Evolutionary conservation across 2,329 filamentous ascomycete genomes (phyloP), one percentile per base, ranked within the genome.

Genomic region (Claviceps sorghi): DNA sequence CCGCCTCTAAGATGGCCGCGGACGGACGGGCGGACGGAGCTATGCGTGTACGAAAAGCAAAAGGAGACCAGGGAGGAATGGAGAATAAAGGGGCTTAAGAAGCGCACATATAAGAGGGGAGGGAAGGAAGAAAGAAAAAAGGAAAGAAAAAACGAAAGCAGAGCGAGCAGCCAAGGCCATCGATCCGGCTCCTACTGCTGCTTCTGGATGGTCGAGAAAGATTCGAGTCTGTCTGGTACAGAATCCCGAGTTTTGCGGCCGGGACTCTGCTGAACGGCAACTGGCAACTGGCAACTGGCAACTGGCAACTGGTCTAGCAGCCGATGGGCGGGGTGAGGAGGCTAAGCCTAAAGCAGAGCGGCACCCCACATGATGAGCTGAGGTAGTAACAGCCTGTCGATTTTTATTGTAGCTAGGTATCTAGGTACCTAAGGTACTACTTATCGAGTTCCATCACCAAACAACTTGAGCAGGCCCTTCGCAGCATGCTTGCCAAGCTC

Each of bases 191-290:
- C 29, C 13, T n/a, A 9, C 29, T 26, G 45, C 29, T 36, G 29
- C 29, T 51, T 8, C n/a, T 45, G 43, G 50, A 48, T 34, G 21
- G 36, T 17, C 30, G 36, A 42, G 50, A 46, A 52, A 17, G 32
- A 38, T 22, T 22, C 30, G 13, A 8, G 45, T 36, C 30, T 13
- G 19, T 38, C 3, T 48, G 26, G 42, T 9, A 44, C 38, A 30
- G 49, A 26, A 26, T 34, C 32, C 32, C 4, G 11, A 51, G 44
- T 48, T 53, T 51, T 51, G 45, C 49, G 49, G 49, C 36, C 26
- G 26, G 26, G 26, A 26, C 26, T 26, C 26, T 5, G 26, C 26
- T 26, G 26, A 26, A 26, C 5, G 26, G 26, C 26, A 26, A 26
- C 26, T 26, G 26, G 26, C n/a, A n/a, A n/a, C n/a, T n/a, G n/a